These are phyloP conservation scores for Rutstroemia sydowiana DNA, from an alignment of 2,329 filamentous ascomycete species.

Conservation along the genomic window DNA sequence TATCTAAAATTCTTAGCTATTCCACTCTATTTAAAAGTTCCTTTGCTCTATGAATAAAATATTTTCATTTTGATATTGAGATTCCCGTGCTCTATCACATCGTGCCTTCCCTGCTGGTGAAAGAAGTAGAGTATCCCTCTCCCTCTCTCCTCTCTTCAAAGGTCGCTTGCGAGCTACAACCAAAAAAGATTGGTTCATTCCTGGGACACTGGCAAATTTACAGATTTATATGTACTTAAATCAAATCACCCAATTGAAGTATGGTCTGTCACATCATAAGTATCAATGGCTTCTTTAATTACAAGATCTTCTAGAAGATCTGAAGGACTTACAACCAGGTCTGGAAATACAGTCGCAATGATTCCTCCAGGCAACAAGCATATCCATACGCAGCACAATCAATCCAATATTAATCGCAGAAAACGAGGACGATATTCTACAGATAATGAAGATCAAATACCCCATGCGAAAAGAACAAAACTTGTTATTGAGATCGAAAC, in stretches of 20 bases:
- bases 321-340: constrained; percentile 5
- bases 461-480: constrained; percentile 42
- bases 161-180: constrained; percentile 7
- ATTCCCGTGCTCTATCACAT: background rate
- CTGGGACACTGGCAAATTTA: background rate
- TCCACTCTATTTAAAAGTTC: background rate
- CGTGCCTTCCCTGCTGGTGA: constrained; percentile 7
- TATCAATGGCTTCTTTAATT: constrained; percentile 8
- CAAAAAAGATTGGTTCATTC: constrained; percentile 1
- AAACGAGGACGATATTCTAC: constrained; percentile 43
- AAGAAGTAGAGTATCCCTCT: too few species aligned
- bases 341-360: constrained; percentile 15
- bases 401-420: constrained; percentile 34
- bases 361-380: background rate
- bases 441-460: constrained; percentile 37
- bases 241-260: constrained; percentile 4
- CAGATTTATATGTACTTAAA: background rate
- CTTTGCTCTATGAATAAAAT: background rate
- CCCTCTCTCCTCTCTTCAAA: background rate
- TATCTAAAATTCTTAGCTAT: too few species aligned
- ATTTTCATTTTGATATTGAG: background rate
- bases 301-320: constrained; percentile 6
- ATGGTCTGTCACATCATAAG: background rate
- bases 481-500: constrained; percentile 47
- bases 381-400: constrained; percentile 1